Evolutionary conservation across 2,329 filamentous ascomycete species (phyloP).

Genomic region (Amauroascus verrucosus): DNA sequence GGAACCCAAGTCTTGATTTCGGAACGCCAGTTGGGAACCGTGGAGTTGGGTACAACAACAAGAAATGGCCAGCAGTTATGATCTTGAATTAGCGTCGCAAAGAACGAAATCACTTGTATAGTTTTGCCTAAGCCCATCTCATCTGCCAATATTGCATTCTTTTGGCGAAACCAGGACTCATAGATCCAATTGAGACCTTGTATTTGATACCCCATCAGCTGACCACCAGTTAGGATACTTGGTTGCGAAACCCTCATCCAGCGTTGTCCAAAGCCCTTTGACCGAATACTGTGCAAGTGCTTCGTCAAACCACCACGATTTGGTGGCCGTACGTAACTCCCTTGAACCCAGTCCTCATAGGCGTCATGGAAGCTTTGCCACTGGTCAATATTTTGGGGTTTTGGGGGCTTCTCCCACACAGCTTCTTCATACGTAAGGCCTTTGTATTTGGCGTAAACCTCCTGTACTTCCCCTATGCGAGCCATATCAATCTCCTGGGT

Average conservation of each 20-base stretch:
- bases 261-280: slow-evolving; percentile 53
- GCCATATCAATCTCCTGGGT: slow-evolving; percentile 60
- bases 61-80: slow-evolving; percentile 81
- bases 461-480: slow-evolving; percentile 60
- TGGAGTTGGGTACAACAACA: slow-evolving; percentile 86
- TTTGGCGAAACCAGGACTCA: slow-evolving; percentile 70
- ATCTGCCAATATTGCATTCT: slow-evolving; percentile 86
- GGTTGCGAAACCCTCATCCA: slow-evolving; percentile 65
- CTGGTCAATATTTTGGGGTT: slow-evolving; percentile 48
- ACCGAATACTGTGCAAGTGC: slow-evolving; percentile 58
- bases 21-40: slow-evolving; percentile 92
- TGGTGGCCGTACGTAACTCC: slow-evolving; percentile 60
- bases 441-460: slow-evolving; percentile 80
- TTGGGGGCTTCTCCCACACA: slow-evolving; percentile 78
- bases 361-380: slow-evolving; percentile 74
- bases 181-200: slow-evolving; percentile 94
- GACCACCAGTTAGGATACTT: slow-evolving; percentile 59
- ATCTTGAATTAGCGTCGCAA: slow-evolving; percentile 61
- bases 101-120: slow-evolving; percentile 76
- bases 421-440: slow-evolving; percentile 82
- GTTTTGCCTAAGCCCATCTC: slow-evolving; percentile 99
- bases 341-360: slow-evolving; percentile 75
- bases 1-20: slow-evolving; percentile 94
- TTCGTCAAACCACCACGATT: slow-evolving; percentile 48
- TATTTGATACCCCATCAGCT: slow-evolving; percentile 86